Conservation (phyloP, 1,139 yeast genomes). For the Geotrichum reessii region DNA sequence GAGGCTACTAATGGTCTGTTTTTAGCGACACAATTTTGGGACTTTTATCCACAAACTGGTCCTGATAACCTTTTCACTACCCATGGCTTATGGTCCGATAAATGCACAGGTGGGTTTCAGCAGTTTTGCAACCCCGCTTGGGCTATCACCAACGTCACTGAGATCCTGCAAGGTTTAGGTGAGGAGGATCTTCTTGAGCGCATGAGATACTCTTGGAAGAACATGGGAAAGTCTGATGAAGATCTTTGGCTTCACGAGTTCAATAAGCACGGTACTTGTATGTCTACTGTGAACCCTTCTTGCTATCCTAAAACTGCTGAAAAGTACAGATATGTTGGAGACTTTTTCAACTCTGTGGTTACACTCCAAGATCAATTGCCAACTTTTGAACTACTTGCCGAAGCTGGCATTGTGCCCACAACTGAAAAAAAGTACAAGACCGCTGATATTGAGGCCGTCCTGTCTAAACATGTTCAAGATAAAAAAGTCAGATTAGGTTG, state of each 20-base stretch:
- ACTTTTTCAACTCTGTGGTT: slow-evolving; percentile 66
- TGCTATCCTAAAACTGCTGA: slow-evolving; percentile 50
- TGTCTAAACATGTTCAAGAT: slow-evolving; percentile 41
- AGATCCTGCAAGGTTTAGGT: slow-evolving; percentile 47
- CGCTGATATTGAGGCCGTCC: slow-evolving; percentile 58
- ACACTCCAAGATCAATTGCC: slow-evolving; percentile 59
- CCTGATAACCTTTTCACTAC: slow-evolving; percentile 72
- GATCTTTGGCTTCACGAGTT: slow-evolving; percentile 87
- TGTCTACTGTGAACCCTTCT: slow-evolving; percentile 65
- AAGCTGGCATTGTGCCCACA: slow-evolving; percentile 68
- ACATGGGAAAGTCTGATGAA: slow-evolving; percentile 68
- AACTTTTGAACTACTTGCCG: slow-evolving; percentile 60
- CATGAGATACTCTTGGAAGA: slow-evolving; percentile 70
- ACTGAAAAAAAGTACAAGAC: slow-evolving; percentile 55
- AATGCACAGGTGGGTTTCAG: slow-evolving; percentile 66
- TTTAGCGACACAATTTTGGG: slow-evolving; percentile 92
- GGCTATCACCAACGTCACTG: slow-evolving; percentile 50
- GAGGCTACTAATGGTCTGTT: slow-evolving; percentile 86
- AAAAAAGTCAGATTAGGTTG: slow-evolving; percentile 54
- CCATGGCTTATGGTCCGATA: slow-evolving; percentile 84
- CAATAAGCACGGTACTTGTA: slow-evolving; percentile 93
- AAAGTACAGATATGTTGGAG: slow-evolving; percentile 61
- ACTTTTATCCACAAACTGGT: slow-evolving; percentile 77
- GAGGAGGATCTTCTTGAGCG: slow-evolving; percentile 51
- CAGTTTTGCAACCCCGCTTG: slow-evolving; percentile 69